These are phyloP conservation scores for Annulohypoxylon stygium DNA, from an alignment of 495 filamentous ascomycete species.

Conservation along the genomic window DNA sequence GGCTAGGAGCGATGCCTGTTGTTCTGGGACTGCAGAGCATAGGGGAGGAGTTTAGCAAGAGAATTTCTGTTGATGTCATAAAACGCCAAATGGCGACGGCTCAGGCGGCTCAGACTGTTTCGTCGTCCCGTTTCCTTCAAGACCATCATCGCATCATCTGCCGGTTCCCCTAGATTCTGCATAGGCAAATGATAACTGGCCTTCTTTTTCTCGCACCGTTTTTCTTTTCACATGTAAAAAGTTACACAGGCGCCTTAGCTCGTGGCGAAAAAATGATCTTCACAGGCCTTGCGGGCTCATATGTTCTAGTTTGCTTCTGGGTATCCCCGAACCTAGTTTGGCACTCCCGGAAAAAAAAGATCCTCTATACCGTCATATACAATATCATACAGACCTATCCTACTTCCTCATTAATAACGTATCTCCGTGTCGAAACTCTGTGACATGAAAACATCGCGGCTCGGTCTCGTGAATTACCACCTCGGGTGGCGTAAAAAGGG, in stretches of 20 bases:
- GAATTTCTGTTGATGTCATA: conserved; percentile 36
- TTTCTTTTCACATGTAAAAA: conserved; percentile 41
- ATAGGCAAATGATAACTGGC: conserved; percentile 48
- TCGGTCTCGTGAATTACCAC: conserved; percentile 17
- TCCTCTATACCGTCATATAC: conserved; percentile 42
- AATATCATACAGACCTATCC: conserved; percentile 37
- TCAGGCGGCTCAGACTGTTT: conserved; percentile 37
- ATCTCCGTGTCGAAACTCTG: conserved; percentile 15
- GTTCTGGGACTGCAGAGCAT: conserved; percentile 30
- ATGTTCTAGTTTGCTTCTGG: conserved; percentile 46
- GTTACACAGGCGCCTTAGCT: conserved; percentile 26
- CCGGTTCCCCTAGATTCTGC: conserved; percentile 51
- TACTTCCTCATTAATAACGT: conserved; percentile 31
- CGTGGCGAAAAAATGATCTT: conserved; percentile 25
- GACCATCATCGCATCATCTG: conserved; percentile 24
- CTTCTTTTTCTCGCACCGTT: conserved; percentile 24
- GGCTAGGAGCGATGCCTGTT: conserved; percentile 27
- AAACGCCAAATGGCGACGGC: conserved; percentile 10
- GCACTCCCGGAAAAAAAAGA: conserved; percentile 9
- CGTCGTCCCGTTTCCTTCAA: conserved; percentile 27
- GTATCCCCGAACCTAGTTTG: conserved; percentile 42
- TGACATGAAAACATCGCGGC: conserved; percentile 10
- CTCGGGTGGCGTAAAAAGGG: conserved; percentile 6
- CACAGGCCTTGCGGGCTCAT: conserved; percentile 39
- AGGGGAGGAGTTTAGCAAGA: conserved; percentile 37